Evolutionary conservation across 2,329 filamentous ascomycete species (phyloP).

Genomic region (Berkeleyomyces rouxiae): DNA sequence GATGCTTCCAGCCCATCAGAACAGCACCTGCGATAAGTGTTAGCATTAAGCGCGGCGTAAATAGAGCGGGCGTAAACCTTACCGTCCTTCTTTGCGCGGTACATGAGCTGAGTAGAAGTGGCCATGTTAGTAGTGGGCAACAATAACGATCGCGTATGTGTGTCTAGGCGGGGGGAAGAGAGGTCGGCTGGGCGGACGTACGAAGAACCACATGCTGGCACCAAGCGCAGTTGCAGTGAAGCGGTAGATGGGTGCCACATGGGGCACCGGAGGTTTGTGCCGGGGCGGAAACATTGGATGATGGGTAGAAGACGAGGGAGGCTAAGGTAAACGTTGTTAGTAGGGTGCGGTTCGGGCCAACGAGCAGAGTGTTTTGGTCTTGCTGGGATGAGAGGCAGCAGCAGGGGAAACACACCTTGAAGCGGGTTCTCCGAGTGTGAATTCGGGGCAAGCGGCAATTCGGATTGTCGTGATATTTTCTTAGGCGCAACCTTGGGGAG

Average conservation of each 20-base stretch:
- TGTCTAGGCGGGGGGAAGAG: not conserved
- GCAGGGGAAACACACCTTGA: not conserved
- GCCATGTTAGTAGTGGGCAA: not conserved
- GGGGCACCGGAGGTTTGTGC: slow-evolving; percentile 27
- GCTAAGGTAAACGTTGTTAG: not conserved
- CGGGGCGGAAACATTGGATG: slow-evolving; percentile 7
- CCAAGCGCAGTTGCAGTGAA: slow-evolving; percentile 74
- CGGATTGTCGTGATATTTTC: too few relatives aligned
- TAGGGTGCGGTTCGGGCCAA: not conserved
- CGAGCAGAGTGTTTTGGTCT: not conserved
- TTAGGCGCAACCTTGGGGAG: too few relatives aligned
- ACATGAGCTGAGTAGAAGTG: slow-evolving; percentile 55
- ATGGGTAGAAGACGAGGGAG: not conserved
- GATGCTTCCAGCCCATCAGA: slow-evolving; percentile 85
- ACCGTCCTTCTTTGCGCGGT: slow-evolving; percentile 92
- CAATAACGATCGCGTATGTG: not conserved
- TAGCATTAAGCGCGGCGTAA: not conserved
- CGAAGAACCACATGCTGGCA: slow-evolving; percentile 99
- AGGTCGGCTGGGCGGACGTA: slow-evolving; percentile 30
- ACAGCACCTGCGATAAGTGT: slow-evolving; percentile 39
- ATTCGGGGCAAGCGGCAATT: too few relatives aligned
- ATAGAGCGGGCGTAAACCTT: slow-evolving; percentile 16
- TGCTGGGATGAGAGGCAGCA: too few relatives aligned
- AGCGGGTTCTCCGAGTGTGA: not conserved
- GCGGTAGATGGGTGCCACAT: slow-evolving; percentile 52